Base-by-base conservation (phyloP, 2,329 filamentous ascomycete genomes). In the Sphaerulina musiva region DNA sequence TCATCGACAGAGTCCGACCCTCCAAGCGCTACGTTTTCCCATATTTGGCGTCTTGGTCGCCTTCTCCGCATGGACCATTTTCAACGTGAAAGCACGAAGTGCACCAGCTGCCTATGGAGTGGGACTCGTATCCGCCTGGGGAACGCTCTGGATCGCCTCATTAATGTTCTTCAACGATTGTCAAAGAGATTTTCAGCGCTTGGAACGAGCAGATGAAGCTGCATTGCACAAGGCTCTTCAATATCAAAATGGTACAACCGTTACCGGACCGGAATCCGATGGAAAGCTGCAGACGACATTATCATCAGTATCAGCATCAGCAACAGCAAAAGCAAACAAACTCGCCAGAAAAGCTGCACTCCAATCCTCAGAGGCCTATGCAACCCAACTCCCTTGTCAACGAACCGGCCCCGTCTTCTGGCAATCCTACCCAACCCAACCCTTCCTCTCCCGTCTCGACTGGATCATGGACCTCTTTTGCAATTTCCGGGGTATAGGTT, bases 401-500 rank as follows among this genome's bases (percentile, higher is more conserved):
- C 59, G 65, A 14, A 55, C 17, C 3, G 58, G 59, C 4, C 41
- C 48, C 40, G 42, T 78, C 31, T 68, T 69, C 58, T 83, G 80
- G 80, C 78, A 83, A 58, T 60, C 73, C 2, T 81, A 79, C 59
- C 79, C 80, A 0, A 39, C 62, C 4, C 56, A 60, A 3, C 67
- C 73, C 2, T 74, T 81, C 39, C 62, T 69, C 20, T 77, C 81
- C 58, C 77, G 81, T 12, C 60, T 83, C 14, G 76, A 82, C 54
- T 85, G 81, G 81, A 73, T 78, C 3, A 59, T 75, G 9, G 81
- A 83, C 54, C 66, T 83, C 38, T 74, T 81, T 56, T 75, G 74
- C 64, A 81, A 76, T 62, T 80, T 84, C 62, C 74, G 81, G 45
- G 82, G 81, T 8, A 73, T 78, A 34, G 78, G 79, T 57, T 84